Evolutionary conservation across 116 monocot species (phyloP), one percentile per base, ranked within the genome.

Genomic region (Iris pallida): DNA sequence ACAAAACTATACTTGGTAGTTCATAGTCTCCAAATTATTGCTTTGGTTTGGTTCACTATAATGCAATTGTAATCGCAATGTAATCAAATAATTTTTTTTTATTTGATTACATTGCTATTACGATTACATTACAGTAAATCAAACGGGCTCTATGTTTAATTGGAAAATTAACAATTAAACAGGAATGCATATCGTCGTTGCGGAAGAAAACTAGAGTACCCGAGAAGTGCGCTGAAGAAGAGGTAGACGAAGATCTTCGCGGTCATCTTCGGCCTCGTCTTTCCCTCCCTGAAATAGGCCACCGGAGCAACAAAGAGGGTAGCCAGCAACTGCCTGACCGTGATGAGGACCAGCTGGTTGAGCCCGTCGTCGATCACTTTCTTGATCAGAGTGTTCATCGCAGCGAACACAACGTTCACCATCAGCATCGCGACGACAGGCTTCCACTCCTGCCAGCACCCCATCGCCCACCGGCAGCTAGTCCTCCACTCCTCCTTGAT

Each of bases 241-340:
- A 68, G 55, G 53, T 47, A 73, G 47, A 66, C 18, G 57, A 58
- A 20, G 19, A 91, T 82, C 74, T 64, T 58, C 11, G 63, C 0
- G 0, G 95, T 86, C 20, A 91, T 67, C 80, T 84, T 88, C 0
- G 86, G 83, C 57, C 86, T 81, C 14, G 60, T 63, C 63, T 80
- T 79, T 76, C 95, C 85, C 68, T 94, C 90, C n/a, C 47, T 42
- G 59, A 87, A 72, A 53, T 68, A 85, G 19, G 94, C 94, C 4
- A 90, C 81, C 10, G 94, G 94, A 42, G 79, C 75, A 71, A 94
- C 69, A 62, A 90, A 83, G 20, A 88, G 19, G 0, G 88, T 78
- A 11, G 94, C 94, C 0, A 76, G 67, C n/a, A 90, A 61, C 65
- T 90, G 94, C 12, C 90, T 64, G 16, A 90, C 57, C 5, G 87